Evolutionary conservation across 1,284 basidiomycete species (phyloP).

Genomic region (Ustilago crameri): DNA sequence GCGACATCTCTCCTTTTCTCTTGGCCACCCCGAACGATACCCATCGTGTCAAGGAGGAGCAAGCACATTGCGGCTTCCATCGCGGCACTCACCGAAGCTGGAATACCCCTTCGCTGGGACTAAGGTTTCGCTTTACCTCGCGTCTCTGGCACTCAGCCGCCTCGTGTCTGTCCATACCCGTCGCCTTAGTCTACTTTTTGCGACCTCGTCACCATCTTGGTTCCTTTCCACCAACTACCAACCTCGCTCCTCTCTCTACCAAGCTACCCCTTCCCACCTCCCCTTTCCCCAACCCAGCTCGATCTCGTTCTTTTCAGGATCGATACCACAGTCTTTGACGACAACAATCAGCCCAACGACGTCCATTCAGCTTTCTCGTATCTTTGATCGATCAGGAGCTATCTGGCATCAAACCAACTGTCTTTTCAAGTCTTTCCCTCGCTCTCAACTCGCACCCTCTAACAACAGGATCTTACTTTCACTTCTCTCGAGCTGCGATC

Average conservation of each 20-base stretch:
- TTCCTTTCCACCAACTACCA: conserved; percentile 38
- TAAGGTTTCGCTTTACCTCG: conserved; percentile 14
- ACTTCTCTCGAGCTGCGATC: conserved; percentile 1
- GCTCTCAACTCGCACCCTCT: background rate
- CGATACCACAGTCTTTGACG: background rate
- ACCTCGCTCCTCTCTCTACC: conserved; percentile 16
- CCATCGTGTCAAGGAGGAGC: conserved; percentile 4
- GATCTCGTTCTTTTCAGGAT: conserved; percentile 20
- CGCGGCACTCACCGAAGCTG: conserved; percentile 10
- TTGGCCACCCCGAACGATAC: conserved; percentile 4
- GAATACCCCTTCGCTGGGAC: conserved; percentile 1
- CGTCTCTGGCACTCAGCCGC: conserved; percentile 4
- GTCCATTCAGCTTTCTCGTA: conserved; percentile 16
- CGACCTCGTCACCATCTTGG: conserved; percentile 31
- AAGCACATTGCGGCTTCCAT: background rate
- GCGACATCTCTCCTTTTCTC: conserved; percentile 11
- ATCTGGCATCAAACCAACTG: conserved; percentile 26
- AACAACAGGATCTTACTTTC: conserved; percentile 7
- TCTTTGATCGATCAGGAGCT: conserved; percentile 16
- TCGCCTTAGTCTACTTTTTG: conserved; percentile 5
- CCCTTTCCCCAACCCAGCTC: conserved; percentile 16
- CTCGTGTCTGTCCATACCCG: conserved; percentile 16
- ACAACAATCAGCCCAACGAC: conserved; percentile 15
- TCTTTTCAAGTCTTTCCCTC: conserved; percentile 30
- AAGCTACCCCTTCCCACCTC: conserved; percentile 8